phyloP scores from a whole-genome alignment of 495 filamentous ascomycete species.

The Penicillium cosmopolitanum region DNA sequence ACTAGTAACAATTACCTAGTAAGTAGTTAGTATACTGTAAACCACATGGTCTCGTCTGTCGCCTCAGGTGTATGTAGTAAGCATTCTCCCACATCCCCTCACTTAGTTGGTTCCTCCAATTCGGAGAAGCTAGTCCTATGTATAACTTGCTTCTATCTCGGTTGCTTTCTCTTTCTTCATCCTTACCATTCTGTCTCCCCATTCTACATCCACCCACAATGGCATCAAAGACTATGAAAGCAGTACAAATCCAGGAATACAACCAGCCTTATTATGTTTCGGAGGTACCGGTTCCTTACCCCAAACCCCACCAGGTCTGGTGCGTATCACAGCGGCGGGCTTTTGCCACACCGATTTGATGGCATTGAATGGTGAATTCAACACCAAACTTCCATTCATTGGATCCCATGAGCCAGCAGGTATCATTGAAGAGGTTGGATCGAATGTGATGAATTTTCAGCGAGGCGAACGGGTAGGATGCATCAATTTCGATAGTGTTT shows the following conservation, averaged over 20 bases:
- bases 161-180: neutral
- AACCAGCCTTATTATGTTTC: conserved; percentile 20
- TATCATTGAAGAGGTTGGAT: conserved; percentile 54
- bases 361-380: conserved; percentile 48
- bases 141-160: no score
- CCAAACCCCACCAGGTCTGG: conserved; percentile 20
- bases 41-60: no score
- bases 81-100: neutral
- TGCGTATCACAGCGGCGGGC: conserved; percentile 53
- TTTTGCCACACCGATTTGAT: conserved; percentile 66
- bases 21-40: no score
- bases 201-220: neutral
- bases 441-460: conserved; percentile 44
- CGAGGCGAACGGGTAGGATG: conserved; percentile 46
- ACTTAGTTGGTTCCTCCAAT: neutral
- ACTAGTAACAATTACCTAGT: no score
- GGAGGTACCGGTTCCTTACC: conserved; percentile 14
- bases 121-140: neutral
- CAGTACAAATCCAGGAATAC: conserved; percentile 17
- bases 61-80: no score
- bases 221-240: conserved; percentile 13
- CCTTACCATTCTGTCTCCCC: neutral
- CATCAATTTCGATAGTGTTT: conserved; percentile 20
- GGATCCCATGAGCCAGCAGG: conserved; percentile 64
- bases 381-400: conserved; percentile 49